These are phyloP conservation scores for Euphorbia corollata DNA, from an alignment of 441 rosid species.

Conservation along the genomic window DNA sequence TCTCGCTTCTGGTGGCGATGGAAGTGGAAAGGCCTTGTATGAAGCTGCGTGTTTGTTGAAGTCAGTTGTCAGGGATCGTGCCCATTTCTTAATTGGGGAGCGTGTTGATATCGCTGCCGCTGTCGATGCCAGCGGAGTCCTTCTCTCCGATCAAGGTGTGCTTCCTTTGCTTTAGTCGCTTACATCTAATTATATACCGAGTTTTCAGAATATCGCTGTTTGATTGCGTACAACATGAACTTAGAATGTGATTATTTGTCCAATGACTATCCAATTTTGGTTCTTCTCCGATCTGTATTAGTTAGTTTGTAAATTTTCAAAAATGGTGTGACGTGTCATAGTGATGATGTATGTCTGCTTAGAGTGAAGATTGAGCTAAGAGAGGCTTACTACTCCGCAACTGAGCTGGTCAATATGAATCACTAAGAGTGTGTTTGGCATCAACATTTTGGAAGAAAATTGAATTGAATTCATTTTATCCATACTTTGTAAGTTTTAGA, in stretches of 20 bases:
- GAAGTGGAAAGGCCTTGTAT: conserved; percentile 57
- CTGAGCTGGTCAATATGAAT: neutral
- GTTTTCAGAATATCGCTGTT: neutral
- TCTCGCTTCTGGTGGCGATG: conserved; percentile 57
- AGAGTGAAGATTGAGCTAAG: neutral
- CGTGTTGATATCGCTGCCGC: conserved; percentile 84
- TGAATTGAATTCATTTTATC: no score
- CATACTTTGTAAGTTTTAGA: no score
- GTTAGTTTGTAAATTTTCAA: neutral
- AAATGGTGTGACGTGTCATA: no score
- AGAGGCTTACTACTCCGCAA: neutral
- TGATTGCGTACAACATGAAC: neutral
- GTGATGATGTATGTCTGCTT: neutral
- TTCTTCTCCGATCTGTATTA: neutral
- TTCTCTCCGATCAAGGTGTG: conserved; percentile 80
- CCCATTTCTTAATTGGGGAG: conserved; percentile 62
- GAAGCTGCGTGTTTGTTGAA: conserved; percentile 81
- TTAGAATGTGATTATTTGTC: neutral
- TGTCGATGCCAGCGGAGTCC: conserved; percentile 79
- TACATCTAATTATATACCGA: neutral
- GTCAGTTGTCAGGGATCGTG: conserved; percentile 75
- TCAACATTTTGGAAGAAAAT: no score
- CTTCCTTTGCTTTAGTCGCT: neutral
- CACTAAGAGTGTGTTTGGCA: neutral
- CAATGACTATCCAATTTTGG: neutral